Base-by-base conservation (phyloP, 2,329 filamentous ascomycete species). In the Talaromyces piceae region DNA sequence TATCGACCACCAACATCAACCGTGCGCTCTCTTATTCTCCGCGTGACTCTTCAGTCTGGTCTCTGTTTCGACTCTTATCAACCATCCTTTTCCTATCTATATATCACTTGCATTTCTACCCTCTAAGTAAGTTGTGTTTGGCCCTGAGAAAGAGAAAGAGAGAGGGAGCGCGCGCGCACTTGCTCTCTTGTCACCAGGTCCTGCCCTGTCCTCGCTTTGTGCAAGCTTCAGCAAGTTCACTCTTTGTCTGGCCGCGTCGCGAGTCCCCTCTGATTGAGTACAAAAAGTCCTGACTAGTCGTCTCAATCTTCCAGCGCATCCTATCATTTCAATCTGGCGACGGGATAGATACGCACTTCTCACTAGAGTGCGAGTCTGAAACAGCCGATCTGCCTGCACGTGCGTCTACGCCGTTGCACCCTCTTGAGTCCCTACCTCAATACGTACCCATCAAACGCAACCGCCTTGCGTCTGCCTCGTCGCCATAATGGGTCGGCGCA, bases 401-500 rank as follows among this genome's bases (percentile, higher is more conserved):
- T 23, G 45, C 22, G 1, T 41, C 13, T 33, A 16, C 30, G 28
- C 45, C 8, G 23, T 23, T n/a, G 41, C 41, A 31, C 41, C n/a
- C 23, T 45, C 25, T 20, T 31, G 37, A 30, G n/a, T 41, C 45
- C 18, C 30, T 25, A 41, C 22, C 33, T 46, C 45, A 23, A 31
- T n/a, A 23, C 28, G 26, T n/a, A 11, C 30, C 12, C n/a, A 46
- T 20, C 44, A 16, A 37, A 18, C 16, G 33, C 33, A n/a, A n/a
- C n/a, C n/a, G n/a, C 30, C 33, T 37, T 37, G 39, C 23, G 39
- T 16, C 39, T 25, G 13, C 39, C 39, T 43, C 22, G 27, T 33
- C 47, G 47, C 57, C 65, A 73, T 56, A 49, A 98, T 98, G 93
- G 93, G 93, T 71, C 86, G 93, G 72, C 84, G 93, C 80, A 98